Percentiles rank a stretch among this genome's conserved stretches.
Evolutionary conservation across 768 basidiomycete genomes (phyloP).

Genomic region (Macrocybe gigantea): DNA sequence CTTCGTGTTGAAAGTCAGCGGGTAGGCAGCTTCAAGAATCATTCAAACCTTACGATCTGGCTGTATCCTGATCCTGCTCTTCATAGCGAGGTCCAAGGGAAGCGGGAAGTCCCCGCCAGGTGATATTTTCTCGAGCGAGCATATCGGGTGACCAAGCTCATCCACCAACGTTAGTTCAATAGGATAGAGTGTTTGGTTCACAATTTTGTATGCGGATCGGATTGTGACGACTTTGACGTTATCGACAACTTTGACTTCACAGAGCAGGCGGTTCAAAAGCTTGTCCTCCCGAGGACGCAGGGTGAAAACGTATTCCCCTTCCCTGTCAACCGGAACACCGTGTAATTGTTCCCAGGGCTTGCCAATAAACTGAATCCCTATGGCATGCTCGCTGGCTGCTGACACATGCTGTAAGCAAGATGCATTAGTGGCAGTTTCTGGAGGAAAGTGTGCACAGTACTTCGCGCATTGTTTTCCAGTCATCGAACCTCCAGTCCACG

Average conservation of each 20-base stretch:
- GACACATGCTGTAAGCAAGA: constrained; percentile 46
- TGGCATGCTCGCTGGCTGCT: constrained; percentile 71
- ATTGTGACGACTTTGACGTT: constrained; percentile 94
- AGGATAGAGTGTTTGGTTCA: constrained; percentile 88
- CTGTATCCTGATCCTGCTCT: constrained; percentile 76
- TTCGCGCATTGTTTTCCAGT: constrained; percentile 92
- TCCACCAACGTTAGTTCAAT: constrained; percentile 90
- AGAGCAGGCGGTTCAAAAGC: constrained; percentile 75
- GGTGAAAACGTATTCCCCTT: constrained; percentile 86
- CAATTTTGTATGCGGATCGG: constrained; percentile 86
- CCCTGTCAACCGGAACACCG: constrained; percentile 86
- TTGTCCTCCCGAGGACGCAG: constrained; percentile 70
- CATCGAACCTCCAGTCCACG: constrained; percentile 95
- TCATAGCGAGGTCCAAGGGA: constrained; percentile 85
- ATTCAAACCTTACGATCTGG: constrained; percentile 73
- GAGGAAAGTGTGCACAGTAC: constrained; percentile 32
- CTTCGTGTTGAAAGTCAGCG: constrained; percentile 31
- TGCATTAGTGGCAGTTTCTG: background rate
- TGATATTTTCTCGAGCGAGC: constrained; percentile 80
- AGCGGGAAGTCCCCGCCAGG: constrained; percentile 87
- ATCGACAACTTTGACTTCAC: constrained; percentile 84
- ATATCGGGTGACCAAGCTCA: constrained; percentile 73
- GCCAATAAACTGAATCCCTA: constrained; percentile 79
- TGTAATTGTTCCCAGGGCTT: constrained; percentile 88
- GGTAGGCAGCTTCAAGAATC: background rate